A percentile compares a stretch with the other conserved stretches of the same genome.
These are phyloP conservation scores for Sporormia fimetaria DNA, from an alignment of 495 filamentous ascomycete genomes.

Conservation along the genomic window DNA sequence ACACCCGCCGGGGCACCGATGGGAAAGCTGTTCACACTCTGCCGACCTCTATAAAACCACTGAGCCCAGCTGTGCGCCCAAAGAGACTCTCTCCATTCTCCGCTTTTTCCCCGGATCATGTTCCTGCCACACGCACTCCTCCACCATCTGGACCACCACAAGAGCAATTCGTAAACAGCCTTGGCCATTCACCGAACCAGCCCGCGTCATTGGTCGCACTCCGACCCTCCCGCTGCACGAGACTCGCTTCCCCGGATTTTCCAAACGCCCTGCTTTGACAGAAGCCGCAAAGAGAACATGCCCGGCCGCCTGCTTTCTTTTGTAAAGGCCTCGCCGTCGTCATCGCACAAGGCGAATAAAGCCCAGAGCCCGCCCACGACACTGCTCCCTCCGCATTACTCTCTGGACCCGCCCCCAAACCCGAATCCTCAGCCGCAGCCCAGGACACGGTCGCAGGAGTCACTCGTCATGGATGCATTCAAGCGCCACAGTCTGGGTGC, in stretches of 20 bases:
- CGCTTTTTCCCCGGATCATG: slow-evolving; percentile 4
- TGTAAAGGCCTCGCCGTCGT: slow-evolving; percentile 7
- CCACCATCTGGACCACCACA: slow-evolving; percentile 17
- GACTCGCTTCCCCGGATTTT: slow-evolving; percentile 15
- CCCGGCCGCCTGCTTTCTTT: slow-evolving; percentile 19
- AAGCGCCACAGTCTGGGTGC: slow-evolving; percentile 24
- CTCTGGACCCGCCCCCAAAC: slow-evolving; percentile 14
- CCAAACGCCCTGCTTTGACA: slow-evolving; percentile 7
- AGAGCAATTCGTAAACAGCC: slow-evolving; percentile 11
- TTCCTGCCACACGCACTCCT: slow-evolving; percentile 4
- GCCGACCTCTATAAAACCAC: slow-evolving; percentile 1
- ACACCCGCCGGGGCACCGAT: background rate
- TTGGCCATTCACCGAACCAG: background rate
- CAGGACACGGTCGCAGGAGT: slow-evolving; percentile 14
- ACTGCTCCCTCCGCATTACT: slow-evolving; percentile 18
- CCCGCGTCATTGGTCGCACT: slow-evolving; percentile 8
- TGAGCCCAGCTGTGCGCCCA: background rate
- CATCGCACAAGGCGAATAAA: slow-evolving; percentile 15
- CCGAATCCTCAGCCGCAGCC: background rate
- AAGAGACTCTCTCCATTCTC: background rate
- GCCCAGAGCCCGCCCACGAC: background rate
- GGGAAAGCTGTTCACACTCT: too few relatives aligned
- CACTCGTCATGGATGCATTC: slow-evolving; percentile 20
- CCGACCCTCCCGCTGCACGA: background rate
- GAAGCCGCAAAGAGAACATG: too few relatives aligned